Conservation (phyloP, 2,329 filamentous ascomycete species). For the Phyllosticta ampelicida region DNA sequence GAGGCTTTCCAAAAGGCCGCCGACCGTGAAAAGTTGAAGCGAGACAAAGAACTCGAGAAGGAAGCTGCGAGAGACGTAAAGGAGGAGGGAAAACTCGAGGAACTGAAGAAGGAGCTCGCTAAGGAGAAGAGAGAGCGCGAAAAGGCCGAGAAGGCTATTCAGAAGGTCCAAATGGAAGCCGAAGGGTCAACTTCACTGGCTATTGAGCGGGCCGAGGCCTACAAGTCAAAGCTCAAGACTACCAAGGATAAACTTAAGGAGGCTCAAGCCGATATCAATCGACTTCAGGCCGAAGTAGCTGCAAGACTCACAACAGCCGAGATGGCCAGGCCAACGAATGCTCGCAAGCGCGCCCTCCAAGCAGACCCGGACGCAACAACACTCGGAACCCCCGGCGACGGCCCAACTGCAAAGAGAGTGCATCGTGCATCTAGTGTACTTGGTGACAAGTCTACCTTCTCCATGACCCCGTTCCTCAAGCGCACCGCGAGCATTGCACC, state of each 20-base stretch:
- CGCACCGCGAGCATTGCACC: slow-evolving; percentile 51
- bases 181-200: slow-evolving; percentile 53
- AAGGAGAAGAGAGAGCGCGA: slow-evolving; percentile 39
- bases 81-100: slow-evolving; percentile 13
- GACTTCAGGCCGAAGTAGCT: slow-evolving; percentile 29
- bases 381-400: slow-evolving; percentile 39
- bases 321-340: slow-evolving; percentile 24
- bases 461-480: slow-evolving; percentile 87
- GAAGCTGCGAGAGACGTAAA: slow-evolving; percentile 13
- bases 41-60: slow-evolving; percentile 19
- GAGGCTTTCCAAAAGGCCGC: slow-evolving; percentile 22
- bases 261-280: slow-evolving; percentile 40
- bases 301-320: slow-evolving; percentile 22
- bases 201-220: slow-evolving; percentile 58
- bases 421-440: slow-evolving; percentile 44
- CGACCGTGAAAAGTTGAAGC: slow-evolving; percentile 22
- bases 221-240: slow-evolving; percentile 58
- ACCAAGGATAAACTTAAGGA: slow-evolving; percentile 65
- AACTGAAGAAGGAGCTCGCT: slow-evolving; percentile 18
- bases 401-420: slow-evolving; percentile 36
- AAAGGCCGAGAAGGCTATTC: slow-evolving; percentile 41
- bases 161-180: slow-evolving; percentile 49
- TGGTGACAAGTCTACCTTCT: slow-evolving; percentile 85
- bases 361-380: slow-evolving; percentile 37
- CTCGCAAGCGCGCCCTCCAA: slow-evolving; percentile 33